Conservation (phyloP, 2,329 filamentous ascomycete genomes). For the Xylaria sp. region DNA sequence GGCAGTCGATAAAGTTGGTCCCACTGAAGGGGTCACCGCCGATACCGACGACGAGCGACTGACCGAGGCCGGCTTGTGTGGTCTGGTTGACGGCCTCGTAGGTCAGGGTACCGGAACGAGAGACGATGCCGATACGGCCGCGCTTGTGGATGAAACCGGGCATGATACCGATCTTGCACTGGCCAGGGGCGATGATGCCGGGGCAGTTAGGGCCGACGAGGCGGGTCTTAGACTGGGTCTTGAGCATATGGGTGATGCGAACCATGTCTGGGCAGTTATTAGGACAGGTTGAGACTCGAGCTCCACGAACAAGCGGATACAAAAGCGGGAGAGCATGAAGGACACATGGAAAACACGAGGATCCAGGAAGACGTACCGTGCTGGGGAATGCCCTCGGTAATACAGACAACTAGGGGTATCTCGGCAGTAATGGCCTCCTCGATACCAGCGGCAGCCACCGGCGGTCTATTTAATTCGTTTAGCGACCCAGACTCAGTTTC, state of each 20-base stretch:
- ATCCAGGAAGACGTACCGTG: constrained; percentile 73
- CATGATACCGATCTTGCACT: constrained; percentile 99
- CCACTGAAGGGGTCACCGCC: constrained; percentile 98
- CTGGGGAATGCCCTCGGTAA: constrained; percentile 97
- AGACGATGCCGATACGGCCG: constrained; percentile 98
- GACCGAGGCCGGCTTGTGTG: constrained; percentile 93
- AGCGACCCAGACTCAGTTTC: constrained; percentile 9
- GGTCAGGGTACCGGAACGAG: constrained; percentile 95
- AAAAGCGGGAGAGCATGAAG: no score
- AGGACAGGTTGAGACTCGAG: constrained; percentile 12
- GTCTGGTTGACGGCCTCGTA: constrained; percentile 99
- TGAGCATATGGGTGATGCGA: constrained; percentile 96
- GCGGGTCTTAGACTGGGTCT: constrained; percentile 96
- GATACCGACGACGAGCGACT: constrained; percentile 98
- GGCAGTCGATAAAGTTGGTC: constrained; percentile 99
- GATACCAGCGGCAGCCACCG: constrained; percentile 91
- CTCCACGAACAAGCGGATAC: constrained; percentile 4
- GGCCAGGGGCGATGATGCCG: constrained; percentile 91
- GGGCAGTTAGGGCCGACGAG: constrained; percentile 98
- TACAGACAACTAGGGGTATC: constrained; percentile 94
- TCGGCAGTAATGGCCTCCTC: constrained; percentile 96
- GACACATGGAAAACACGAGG: neutral
- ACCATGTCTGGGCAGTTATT: constrained; percentile 81
- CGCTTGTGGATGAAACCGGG: constrained; percentile 99
- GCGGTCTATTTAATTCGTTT: constrained; percentile 68